phyloP scores from a whole-genome alignment of 139 green algal species.

The Edaphochlamys debaryana region DNA sequence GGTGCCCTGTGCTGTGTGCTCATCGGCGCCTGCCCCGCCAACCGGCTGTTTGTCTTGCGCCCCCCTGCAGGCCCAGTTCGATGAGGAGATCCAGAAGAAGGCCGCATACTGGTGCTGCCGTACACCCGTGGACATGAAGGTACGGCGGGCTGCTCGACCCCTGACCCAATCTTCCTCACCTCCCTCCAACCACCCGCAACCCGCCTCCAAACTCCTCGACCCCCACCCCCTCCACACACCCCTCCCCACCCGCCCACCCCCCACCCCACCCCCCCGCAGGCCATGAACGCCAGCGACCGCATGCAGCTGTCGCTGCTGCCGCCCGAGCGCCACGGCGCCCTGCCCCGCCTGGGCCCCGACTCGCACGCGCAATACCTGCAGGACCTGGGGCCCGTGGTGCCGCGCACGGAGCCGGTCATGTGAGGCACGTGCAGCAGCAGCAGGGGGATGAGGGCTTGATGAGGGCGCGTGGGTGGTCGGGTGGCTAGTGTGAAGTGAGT shows the following conservation, averaged over 20 bases:
- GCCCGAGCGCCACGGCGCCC: neutral
- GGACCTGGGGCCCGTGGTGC: neutral
- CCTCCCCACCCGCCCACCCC: neutral
- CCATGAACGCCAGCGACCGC: neutral
- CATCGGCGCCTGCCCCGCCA: too few relatives aligned
- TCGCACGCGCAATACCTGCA: conserved; percentile 5
- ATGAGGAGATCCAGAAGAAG: conserved; percentile 25
- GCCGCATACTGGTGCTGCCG: conserved; percentile 39
- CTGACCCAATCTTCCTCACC: too few relatives aligned
- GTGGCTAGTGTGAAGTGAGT: too few relatives aligned
- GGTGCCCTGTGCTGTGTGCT: too few relatives aligned
- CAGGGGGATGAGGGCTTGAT: too few relatives aligned
- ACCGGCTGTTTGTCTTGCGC: too few relatives aligned
- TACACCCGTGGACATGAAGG: conserved; percentile 6
- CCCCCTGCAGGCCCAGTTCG: too few relatives aligned
- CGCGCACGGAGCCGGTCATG: too few relatives aligned
- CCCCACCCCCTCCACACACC: neutral
- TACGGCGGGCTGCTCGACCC: too few relatives aligned
- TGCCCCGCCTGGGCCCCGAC: neutral
- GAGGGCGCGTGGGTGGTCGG: too few relatives aligned
- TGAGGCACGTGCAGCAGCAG: too few relatives aligned
- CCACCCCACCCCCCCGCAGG: neutral
- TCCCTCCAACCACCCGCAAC: too few relatives aligned
- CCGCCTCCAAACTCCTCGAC: neutral
- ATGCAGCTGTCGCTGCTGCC: conserved; percentile 35